Evolutionary conservation across 73 alveolate genomes (phyloP).

Genomic region (Paramecium tetraurelia): DNA sequence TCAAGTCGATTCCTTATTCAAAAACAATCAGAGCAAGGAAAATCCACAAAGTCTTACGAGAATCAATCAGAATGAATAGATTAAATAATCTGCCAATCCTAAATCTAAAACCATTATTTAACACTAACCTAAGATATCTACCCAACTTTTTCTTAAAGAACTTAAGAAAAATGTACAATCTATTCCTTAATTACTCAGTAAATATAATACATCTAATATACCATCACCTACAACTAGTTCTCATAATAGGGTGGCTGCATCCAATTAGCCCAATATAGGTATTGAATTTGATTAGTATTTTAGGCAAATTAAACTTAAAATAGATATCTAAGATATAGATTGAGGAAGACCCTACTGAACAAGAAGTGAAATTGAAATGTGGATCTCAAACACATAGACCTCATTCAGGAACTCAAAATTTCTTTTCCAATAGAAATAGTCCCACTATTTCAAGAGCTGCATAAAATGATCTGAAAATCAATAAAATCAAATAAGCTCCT

Average conservation of each 20-base stretch:
- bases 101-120: not conserved
- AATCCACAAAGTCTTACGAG: not conserved
- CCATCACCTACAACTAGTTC: not conserved
- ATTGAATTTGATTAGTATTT: not conserved
- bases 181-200: not conserved
- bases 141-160: not conserved
- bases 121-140: not conserved
- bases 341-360: constrained; percentile 10
- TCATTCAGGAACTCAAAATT: not conserved
- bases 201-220: not conserved
- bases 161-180: not conserved
- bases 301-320: not conserved
- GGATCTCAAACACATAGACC: constrained; percentile 45
- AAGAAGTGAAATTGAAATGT: not conserved
- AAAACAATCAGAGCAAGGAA: not conserved
- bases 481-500: not conserved
- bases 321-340: not conserved
- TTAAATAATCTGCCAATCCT: not conserved
- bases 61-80: not conserved
- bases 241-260: not conserved
- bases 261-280: not conserved
- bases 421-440: constrained; percentile 31
- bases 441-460: not conserved
- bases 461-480: not conserved
- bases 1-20: not conserved